Evolutionary conservation across 306 rosid genomes (phyloP).

Genomic region (Quercus cerris): DNA sequence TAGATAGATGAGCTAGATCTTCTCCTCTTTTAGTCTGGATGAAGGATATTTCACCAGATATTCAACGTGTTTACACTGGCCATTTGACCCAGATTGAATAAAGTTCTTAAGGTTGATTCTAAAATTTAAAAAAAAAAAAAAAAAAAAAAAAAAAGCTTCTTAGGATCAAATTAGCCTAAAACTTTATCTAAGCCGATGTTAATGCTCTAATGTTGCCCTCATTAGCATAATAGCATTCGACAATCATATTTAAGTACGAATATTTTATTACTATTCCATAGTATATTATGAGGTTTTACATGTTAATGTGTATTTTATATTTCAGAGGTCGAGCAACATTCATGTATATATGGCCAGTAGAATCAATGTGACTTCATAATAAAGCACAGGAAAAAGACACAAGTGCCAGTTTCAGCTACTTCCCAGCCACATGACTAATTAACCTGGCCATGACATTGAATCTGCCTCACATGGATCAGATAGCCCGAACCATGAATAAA

Average conservation of each 20-base stretch:
- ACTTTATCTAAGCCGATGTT: too few species aligned
- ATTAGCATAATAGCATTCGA: not conserved
- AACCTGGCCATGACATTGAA: constrained; percentile 30
- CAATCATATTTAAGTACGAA: not conserved
- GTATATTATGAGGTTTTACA: not conserved
- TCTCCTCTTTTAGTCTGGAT: too few species aligned
- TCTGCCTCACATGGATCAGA: constrained; percentile 33
- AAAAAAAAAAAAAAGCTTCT: not conserved
- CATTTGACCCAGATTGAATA: too few species aligned
- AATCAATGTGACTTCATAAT: too few species aligned
- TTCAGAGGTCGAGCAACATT: not conserved
- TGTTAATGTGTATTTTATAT: not conserved
- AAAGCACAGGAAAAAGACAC: not conserved
- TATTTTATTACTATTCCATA: not conserved
- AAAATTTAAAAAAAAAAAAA: too few species aligned
- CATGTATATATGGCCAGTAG: not conserved
- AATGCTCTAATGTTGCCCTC: too few species aligned
- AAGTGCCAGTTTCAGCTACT: constrained; percentile 2
- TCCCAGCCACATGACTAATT: constrained; percentile 18
- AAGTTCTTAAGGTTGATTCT: too few species aligned
- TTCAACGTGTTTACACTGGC: too few species aligned
- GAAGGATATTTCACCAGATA: too few species aligned
- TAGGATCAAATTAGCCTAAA: too few species aligned
- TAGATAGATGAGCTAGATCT: too few species aligned
- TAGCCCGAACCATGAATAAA: constrained; percentile 28